These are phyloP conservation scores for Apiospora koreana DNA, from an alignment of 2,329 filamentous ascomycete genomes.

Conservation along the genomic window DNA sequence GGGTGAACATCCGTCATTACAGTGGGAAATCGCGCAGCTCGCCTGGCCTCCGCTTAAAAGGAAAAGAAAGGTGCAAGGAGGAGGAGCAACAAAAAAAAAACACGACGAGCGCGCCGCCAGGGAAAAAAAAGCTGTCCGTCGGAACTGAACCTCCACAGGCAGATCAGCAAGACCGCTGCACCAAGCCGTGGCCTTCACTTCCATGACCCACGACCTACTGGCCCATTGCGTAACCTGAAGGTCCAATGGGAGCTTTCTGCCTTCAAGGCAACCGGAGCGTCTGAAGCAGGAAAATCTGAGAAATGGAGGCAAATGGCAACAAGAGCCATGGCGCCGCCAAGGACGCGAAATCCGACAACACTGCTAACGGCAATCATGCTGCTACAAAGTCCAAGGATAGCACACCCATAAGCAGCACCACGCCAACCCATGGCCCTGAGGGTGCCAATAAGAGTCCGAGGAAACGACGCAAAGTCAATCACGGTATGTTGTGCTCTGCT, in stretches of 20 bases:
- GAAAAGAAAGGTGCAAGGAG: background rate
- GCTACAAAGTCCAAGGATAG: constrained; percentile 10
- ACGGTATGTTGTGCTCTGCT: constrained; percentile 61
- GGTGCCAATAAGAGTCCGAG: constrained; percentile 63
- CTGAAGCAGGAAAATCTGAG: constrained; percentile 17
- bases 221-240: constrained; percentile 18
- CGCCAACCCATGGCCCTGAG: constrained; percentile 26
- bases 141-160: constrained; percentile 15
- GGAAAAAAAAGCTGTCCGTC: background rate
- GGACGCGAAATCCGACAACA: constrained; percentile 14
- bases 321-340: constrained; percentile 16
- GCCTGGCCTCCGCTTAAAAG: constrained; percentile 1
- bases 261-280: constrained; percentile 13
- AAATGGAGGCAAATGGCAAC: constrained; percentile 16
- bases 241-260: constrained; percentile 17
- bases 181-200: constrained; percentile 15
- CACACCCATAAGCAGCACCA: constrained; percentile 19
- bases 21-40: constrained; percentile 4
- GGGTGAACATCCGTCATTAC: background rate
- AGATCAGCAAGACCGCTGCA: constrained; percentile 14
- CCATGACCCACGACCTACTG: constrained; percentile 17
- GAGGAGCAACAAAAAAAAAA: background rate
- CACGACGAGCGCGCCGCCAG: constrained; percentile 3
- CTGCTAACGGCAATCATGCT: constrained; percentile 14
- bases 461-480: constrained; percentile 87